phyloP scores from a whole-genome alignment of 169 alveolate genomes.

The Cyclospora cayetanensis region DNA sequence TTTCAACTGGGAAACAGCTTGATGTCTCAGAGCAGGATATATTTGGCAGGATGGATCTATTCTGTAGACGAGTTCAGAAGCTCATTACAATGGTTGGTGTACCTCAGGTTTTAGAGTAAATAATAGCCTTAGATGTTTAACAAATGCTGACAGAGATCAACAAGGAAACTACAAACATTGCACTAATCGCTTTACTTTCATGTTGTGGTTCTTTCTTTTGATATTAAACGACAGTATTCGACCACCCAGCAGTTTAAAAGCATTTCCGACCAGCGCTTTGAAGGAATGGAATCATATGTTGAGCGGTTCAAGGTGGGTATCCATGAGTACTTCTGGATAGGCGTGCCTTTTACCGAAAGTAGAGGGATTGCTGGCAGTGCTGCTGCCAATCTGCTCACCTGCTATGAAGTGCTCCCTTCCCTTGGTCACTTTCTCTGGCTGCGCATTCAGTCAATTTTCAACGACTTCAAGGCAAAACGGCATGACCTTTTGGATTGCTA shows the following conservation, averaged over 20 bases:
- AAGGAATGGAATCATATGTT: constrained; percentile 92
- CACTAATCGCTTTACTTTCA: not conserved
- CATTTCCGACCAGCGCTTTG: constrained; percentile 92
- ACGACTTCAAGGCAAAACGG: constrained; percentile 88
- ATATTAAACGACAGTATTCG: constrained; percentile 80
- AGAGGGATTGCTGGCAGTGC: too few relatives aligned
- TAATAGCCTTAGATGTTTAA: not conserved
- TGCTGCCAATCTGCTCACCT: too few relatives aligned
- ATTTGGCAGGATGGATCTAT: constrained; percentile 96
- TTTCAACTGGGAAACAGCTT: constrained; percentile 94
- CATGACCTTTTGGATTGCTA: constrained; percentile 94
- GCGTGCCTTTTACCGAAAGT: too few relatives aligned
- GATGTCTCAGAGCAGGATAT: constrained; percentile 96
- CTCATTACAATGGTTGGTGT: constrained; percentile 89
- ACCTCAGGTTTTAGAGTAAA: not conserved
- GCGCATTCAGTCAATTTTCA: constrained; percentile 50
- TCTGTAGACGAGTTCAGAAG: constrained; percentile 95
- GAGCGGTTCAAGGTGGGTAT: constrained; percentile 88
- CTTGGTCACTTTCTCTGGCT: too few relatives aligned
- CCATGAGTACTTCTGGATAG: too few relatives aligned
- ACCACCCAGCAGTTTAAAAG: constrained; percentile 94
- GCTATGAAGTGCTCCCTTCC: not conserved
- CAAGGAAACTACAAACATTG: not conserved
- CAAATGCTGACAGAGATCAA: not conserved
- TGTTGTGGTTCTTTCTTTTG: not conserved